phyloP scores from a whole-genome alignment of 2,329 filamentous ascomycete species.

The Stromatinia cepivora region DNA sequence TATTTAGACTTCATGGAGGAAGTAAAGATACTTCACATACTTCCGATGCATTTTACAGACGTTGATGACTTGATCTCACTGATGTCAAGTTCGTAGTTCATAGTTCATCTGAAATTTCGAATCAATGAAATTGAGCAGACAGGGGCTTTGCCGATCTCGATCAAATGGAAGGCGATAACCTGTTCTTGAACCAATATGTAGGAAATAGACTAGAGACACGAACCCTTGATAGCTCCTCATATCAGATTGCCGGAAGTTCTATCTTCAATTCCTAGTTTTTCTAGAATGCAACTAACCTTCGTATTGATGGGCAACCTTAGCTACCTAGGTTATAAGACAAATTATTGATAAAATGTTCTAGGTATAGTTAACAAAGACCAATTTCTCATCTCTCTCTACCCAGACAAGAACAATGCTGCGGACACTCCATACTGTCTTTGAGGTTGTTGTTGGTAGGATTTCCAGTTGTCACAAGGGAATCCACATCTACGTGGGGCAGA shows the following conservation, averaged over 20 bases:
- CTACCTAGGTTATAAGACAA: neutral
- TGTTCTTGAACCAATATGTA: slow-evolving; percentile 13
- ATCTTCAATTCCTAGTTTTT: neutral
- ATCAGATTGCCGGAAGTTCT: slow-evolving; percentile 13
- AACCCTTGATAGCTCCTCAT: slow-evolving; percentile 13
- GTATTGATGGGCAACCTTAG: neutral
- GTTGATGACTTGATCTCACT: neutral
- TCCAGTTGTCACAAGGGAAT: slow-evolving; percentile 8
- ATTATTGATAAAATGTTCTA: slow-evolving; percentile 7
- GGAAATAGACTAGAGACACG: slow-evolving; percentile 15
- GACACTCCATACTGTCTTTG: neutral
- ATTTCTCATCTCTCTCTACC: neutral
- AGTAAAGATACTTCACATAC: neutral
- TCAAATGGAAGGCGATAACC: slow-evolving; percentile 1
- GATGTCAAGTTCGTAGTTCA: neutral
- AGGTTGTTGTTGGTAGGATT: neutral
- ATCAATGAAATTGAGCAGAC: neutral
- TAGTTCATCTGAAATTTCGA: neutral
- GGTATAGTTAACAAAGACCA: neutral
- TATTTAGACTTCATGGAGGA: neutral
- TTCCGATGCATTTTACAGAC: neutral
- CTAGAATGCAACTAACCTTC: neutral
- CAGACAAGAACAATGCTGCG: neutral
- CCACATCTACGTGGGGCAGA: slow-evolving; percentile 8
- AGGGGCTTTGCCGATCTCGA: slow-evolving; percentile 19